A percentile compares a stretch with the other conserved stretches of the same genome.
These are phyloP conservation scores for Zygnema cylindricum DNA, from an alignment of 139 green algal species.

Conservation along the genomic window DNA sequence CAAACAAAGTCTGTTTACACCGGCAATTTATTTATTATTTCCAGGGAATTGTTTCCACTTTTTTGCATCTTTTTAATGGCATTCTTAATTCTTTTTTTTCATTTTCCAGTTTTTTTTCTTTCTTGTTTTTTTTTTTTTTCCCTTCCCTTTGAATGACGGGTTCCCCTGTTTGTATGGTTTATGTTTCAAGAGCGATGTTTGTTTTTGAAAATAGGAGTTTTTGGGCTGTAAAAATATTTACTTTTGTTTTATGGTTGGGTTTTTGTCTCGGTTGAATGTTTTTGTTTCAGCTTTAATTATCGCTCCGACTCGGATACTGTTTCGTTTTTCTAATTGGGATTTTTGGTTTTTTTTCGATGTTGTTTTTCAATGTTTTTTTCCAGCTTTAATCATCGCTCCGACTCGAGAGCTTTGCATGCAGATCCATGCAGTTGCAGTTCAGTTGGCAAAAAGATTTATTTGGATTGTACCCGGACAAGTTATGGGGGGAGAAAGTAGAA, in stretches of 20 bases:
- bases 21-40: no score
- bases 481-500: constrained; percentile 86
- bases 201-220: no score
- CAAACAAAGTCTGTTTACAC: no score
- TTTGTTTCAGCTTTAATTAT: background rate
- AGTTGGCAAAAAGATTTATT: constrained; percentile 54
- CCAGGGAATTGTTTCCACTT: no score
- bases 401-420: constrained; percentile 90
- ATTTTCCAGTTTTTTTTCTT: constrained; percentile 5
- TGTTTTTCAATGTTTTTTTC: no score
- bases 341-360: background rate
- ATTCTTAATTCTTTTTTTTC: constrained; percentile 33
- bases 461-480: constrained; percentile 69
- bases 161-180: no score
- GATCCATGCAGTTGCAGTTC: constrained; percentile 64
- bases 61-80: no score
- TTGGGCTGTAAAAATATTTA: no score
- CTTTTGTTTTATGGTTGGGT: no score
- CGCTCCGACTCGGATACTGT: no score
- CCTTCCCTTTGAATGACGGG: background rate
- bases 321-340: background rate
- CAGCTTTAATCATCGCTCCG: constrained; percentile 81
- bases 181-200: no score
- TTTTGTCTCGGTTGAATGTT: background rate
- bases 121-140: background rate